These are phyloP conservation scores for Elaeagnus macrophylla DNA, from an alignment of 306 rosid species.

Conservation along the genomic window DNA sequence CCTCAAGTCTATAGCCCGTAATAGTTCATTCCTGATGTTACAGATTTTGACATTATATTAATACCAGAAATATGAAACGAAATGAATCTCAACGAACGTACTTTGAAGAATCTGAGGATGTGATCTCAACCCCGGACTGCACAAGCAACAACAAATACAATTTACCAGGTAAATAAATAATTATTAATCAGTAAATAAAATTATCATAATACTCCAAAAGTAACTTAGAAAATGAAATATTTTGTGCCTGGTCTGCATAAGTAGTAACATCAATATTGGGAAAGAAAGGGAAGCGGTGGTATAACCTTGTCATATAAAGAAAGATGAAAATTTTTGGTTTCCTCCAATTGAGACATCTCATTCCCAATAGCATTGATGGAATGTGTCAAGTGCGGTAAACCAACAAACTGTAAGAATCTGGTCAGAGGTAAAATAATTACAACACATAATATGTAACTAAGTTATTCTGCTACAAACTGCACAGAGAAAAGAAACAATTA, in stretches of 20 bases:
- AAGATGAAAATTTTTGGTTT: slow-evolving; percentile 68
- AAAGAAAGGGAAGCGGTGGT: slow-evolving; percentile 13
- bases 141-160: slow-evolving; percentile 24
- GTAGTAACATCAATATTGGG: slow-evolving; percentile 1
- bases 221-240: no score
- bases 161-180: slow-evolving; percentile 17
- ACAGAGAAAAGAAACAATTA: slow-evolving; percentile 10
- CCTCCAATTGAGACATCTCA: slow-evolving; percentile 88
- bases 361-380: slow-evolving; percentile 35
- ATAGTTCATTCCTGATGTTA: slow-evolving; percentile 65
- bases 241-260: no score
- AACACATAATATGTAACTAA: slow-evolving; percentile 8
- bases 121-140: slow-evolving; percentile 52
- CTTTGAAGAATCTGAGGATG: slow-evolving; percentile 72
- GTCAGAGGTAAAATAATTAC: slow-evolving; percentile 18
- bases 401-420: slow-evolving; percentile 65
- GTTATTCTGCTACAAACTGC: slow-evolving; percentile 1
- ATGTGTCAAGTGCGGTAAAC: slow-evolving; percentile 45
- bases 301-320: slow-evolving; percentile 79
- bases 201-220: no score
- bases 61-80: slow-evolving; percentile 16
- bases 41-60: slow-evolving; percentile 25
- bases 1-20: slow-evolving; percentile 93
- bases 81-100: slow-evolving; percentile 40
- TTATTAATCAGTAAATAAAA: slow-evolving; percentile 7